A percentile compares a stretch with the other conserved stretches of the same genome.
These are phyloP conservation scores for Galium porrigens DNA, from an alignment of 305 asterid genomes.

Conservation along the genomic window DNA sequence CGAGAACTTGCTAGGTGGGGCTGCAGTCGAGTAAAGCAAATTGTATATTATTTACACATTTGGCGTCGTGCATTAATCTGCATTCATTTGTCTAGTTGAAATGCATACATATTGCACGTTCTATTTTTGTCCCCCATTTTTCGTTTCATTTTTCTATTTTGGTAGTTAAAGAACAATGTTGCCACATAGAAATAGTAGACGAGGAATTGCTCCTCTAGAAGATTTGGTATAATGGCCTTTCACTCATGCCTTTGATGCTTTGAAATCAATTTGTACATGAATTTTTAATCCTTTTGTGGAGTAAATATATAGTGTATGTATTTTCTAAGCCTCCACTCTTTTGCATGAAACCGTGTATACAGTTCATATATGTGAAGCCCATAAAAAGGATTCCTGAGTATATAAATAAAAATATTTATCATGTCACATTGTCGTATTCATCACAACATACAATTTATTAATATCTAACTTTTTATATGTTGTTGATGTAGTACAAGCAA, in stretches of 20 bases:
- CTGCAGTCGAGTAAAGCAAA: constrained; percentile 25
- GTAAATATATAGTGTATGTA: not conserved
- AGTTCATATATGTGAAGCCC: not conserved
- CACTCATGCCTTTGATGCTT: not conserved
- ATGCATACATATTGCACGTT: constrained; percentile 10
- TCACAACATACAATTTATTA: too few species aligned
- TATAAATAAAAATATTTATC: too few species aligned
- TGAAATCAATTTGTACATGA: constrained; percentile 16
- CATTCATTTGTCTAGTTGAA: constrained; percentile 20
- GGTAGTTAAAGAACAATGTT: constrained; percentile 13
- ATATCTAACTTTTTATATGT: too few species aligned
- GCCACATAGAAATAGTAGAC: constrained; percentile 16
- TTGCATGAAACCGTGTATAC: too few species aligned
- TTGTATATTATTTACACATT: constrained; percentile 21
- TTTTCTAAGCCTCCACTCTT: not conserved
- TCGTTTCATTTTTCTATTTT: constrained; percentile 37
- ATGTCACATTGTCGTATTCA: too few species aligned
- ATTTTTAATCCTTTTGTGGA: constrained; percentile 12
- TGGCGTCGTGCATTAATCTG: constrained; percentile 10
- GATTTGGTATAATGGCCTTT: not conserved
- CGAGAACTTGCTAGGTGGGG: constrained; percentile 25
- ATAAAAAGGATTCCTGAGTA: too few species aligned
- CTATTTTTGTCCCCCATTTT: constrained; percentile 3
- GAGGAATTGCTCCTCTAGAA: constrained; percentile 14
- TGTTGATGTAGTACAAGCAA: too few species aligned